Evolutionary conservation across 2,329 filamentous ascomycete genomes (phyloP), one percentile per base, ranked within the genome.

Genomic region (Monosporascus sp.): DNA sequence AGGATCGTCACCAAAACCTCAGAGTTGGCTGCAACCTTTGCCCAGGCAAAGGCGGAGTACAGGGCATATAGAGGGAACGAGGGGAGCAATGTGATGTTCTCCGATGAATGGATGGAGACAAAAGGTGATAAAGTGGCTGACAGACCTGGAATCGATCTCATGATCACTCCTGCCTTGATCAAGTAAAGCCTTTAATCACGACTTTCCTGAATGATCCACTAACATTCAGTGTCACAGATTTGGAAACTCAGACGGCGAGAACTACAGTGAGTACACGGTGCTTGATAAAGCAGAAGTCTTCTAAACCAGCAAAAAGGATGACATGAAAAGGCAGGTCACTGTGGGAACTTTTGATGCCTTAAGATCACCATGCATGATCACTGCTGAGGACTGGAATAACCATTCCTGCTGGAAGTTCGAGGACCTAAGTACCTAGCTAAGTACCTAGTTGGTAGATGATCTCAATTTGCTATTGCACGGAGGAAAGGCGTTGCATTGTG

Each of bases 21-120:
- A 1, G 8, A 20, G 14, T 14, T 42, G 11, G 39, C n/a, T 14
- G 39, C 39, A 42, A 6, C 22, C 5, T n/a, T 42, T 18, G 39
- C 39, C 39, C 39, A 42, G 39, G 39, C 39, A 15, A 42, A 42
- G 14, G 39, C 39, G 11, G 14, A 2, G 5, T 42, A 42, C 9
- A 5, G 1, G 1, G n/a, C 39, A 8, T 4, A 2, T 14, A 20
- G 39, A 14, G 1, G 1, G 17, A 0, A 5, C 9, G 1, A 20
- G 0, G 18, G 22, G 39, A 6, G 14, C 22, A 18, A 5, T 14
- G 9, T 5, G 18, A 42, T 6, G 5, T 20, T 42, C 20, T 3
- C 18, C 3, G 20, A 18, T 14, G 4, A 0, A 9, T 42, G 39
- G 39, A 42, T 42, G 39, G 39, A 42, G 18, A 42, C 14, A 14